A percentile compares a stretch with the other conserved stretches of the same genome.
phyloP scores from a whole-genome alignment of 495 filamentous ascomycete species.

The Hypoxylon rickii region DNA sequence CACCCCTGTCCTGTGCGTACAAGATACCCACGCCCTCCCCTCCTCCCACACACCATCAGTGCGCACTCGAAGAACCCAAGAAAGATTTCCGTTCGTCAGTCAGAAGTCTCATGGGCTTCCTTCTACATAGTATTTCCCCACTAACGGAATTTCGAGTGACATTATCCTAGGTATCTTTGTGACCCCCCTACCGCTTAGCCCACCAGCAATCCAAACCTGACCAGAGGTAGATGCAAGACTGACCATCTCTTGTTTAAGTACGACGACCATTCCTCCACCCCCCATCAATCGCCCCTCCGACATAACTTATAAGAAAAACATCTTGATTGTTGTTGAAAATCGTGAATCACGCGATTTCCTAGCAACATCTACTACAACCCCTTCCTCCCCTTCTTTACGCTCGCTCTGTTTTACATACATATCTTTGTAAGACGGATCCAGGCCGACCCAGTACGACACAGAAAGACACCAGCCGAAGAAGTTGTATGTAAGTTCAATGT shows the following conservation, averaged over 20 bases:
- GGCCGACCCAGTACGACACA: constrained; percentile 32
- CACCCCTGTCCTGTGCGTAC: constrained; percentile 27
- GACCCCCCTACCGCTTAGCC: constrained; percentile 10
- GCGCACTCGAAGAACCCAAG: constrained; percentile 35
- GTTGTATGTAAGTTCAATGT: constrained; percentile 30
- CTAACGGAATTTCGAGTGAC: constrained; percentile 29
- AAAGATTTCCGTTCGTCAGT: constrained; percentile 38
- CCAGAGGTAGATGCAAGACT: constrained; percentile 6
- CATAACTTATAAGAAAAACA: constrained; percentile 36
- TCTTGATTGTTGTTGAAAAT: constrained; percentile 31
- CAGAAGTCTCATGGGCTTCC: constrained; percentile 32
- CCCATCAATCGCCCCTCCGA: constrained; percentile 32
- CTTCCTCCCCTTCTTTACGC: constrained; percentile 27
- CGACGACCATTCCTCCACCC: constrained; percentile 27
- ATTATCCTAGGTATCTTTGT: constrained; percentile 13
- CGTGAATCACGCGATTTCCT: constrained; percentile 36
- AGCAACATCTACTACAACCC: constrained; percentile 23
- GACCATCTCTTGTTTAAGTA: constrained; percentile 34
- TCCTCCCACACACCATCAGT: constrained; percentile 19
- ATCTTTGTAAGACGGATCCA: constrained; percentile 36
- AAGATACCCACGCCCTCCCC: constrained; percentile 29
- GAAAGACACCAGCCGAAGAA: constrained; percentile 34
- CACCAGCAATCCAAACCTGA: neutral
- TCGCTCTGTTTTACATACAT: constrained; percentile 40
- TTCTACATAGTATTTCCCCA: constrained; percentile 22